Conservation (phyloP, 257 asterid species). For the Anisodus tanguticus region DNA sequence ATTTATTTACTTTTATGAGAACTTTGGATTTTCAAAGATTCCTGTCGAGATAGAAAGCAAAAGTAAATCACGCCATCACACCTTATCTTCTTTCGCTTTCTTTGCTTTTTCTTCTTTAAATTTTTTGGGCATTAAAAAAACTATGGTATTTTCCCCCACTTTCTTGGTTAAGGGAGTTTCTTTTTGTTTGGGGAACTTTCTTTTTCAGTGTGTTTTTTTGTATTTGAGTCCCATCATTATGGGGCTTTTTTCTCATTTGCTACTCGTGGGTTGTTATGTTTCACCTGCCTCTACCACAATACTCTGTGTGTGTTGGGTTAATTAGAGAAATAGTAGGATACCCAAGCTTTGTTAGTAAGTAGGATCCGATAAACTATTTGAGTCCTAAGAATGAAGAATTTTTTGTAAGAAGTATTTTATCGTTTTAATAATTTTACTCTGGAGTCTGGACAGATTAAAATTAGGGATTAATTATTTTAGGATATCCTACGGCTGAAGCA, state of each 20-base stretch:
- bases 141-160: neutral
- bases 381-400: neutral
- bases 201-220: slow-evolving; percentile 21
- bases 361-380: neutral
- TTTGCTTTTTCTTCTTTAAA: slow-evolving; percentile 30
- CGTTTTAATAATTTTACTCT: no score
- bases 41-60: slow-evolving; percentile 60
- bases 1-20: slow-evolving; percentile 35
- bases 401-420: neutral
- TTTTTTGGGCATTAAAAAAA: slow-evolving; percentile 30
- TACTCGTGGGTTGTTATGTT: neutral
- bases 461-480: no score
- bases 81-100: slow-evolving; percentile 55
- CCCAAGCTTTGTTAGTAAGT: neutral
- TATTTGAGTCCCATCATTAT: slow-evolving; percentile 37
- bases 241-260: slow-evolving; percentile 10
- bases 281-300: neutral
- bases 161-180: slow-evolving; percentile 22
- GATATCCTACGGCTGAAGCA: no score
- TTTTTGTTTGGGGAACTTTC: slow-evolving; percentile 26
- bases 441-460: no score
- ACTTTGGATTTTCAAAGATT: slow-evolving; percentile 54
- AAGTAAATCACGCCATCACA: slow-evolving; percentile 55
- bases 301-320: neutral
- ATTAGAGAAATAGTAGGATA: neutral